Percentiles rank a stretch among this genome's conserved stretches.
These are phyloP conservation scores for Macaranga tanarius DNA, from an alignment of 441 rosid species.

Conservation along the genomic window DNA sequence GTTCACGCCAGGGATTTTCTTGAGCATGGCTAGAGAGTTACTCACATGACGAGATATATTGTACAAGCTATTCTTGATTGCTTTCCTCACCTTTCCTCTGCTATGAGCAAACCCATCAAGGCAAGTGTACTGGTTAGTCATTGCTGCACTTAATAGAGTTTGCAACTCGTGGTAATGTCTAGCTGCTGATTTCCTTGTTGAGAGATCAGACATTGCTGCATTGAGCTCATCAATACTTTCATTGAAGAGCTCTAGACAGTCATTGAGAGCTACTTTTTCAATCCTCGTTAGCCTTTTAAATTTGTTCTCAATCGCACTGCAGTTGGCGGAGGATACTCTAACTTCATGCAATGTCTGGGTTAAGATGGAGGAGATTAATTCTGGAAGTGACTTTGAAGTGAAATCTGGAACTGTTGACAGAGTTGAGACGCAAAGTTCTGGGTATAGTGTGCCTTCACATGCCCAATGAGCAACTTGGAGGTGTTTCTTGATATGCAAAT, in stretches of 20 bases:
- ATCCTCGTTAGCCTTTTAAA: constrained; percentile 28
- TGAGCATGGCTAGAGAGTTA: constrained; percentile 50
- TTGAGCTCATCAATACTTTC: constrained; percentile 57
- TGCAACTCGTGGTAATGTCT: constrained; percentile 48
- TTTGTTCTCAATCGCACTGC: constrained; percentile 37
- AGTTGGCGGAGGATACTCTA: constrained; percentile 41
- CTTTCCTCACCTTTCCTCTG: constrained; percentile 21
- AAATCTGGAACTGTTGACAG: constrained; percentile 47
- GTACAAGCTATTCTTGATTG: constrained; percentile 22
- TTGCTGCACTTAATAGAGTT: constrained; percentile 54
- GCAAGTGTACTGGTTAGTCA: constrained; percentile 65
- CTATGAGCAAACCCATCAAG: constrained; percentile 43
- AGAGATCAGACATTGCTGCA: constrained; percentile 48
- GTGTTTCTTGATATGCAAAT: constrained; percentile 36
- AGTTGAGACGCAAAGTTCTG: constrained; percentile 60
- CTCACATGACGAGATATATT: constrained; percentile 43
- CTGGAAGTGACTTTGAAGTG: constrained; percentile 40
- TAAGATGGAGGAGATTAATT: constrained; percentile 50
- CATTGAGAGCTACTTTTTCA: constrained; percentile 56
- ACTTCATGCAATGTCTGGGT: constrained; percentile 52
- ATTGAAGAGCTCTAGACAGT: constrained; percentile 66
- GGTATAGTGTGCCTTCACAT: constrained; percentile 59
- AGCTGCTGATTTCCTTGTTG: constrained; percentile 38
- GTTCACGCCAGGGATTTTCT: constrained; percentile 55
- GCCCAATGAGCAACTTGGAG: constrained; percentile 43